Percentiles rank a stretch among this genome's conserved stretches.
phyloP scores from a whole-genome alignment of 495 filamentous ascomycete species.

The Neurospora sublineolata region DNA sequence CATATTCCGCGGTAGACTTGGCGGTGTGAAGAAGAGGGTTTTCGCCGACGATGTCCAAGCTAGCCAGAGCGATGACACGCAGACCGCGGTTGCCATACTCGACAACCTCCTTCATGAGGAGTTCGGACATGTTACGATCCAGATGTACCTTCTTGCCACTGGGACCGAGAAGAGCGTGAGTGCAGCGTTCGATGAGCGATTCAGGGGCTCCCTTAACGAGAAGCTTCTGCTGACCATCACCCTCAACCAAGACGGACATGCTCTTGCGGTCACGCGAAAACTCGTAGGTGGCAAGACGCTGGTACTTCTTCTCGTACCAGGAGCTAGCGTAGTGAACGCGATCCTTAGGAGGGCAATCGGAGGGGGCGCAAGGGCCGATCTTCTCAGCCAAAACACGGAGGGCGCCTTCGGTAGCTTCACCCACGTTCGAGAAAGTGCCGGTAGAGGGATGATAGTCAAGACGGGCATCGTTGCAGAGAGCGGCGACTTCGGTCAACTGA shows the following conservation, averaged over 20 bases:
- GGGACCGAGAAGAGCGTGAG: slow-evolving; percentile 60
- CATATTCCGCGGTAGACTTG: slow-evolving; percentile 72
- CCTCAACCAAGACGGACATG: slow-evolving; percentile 88
- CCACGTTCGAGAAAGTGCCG: slow-evolving; percentile 68
- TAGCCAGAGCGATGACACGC: slow-evolving; percentile 88
- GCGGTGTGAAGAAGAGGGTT: slow-evolving; percentile 62
- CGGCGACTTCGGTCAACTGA: slow-evolving; percentile 77
- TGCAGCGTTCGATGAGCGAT: slow-evolving; percentile 83
- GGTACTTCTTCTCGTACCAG: slow-evolving; percentile 67
- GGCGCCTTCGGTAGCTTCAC: slow-evolving; percentile 93
- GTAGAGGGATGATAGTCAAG: slow-evolving; percentile 71
- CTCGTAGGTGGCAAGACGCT: slow-evolving; percentile 78
- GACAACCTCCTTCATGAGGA: slow-evolving; percentile 66
- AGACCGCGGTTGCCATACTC: slow-evolving; percentile 88
- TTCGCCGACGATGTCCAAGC: slow-evolving; percentile 56
- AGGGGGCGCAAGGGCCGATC: slow-evolving; percentile 52
- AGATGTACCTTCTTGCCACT: slow-evolving; percentile 65
- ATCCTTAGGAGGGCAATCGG: slow-evolving; percentile 33
- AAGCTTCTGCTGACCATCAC: slow-evolving; percentile 57
- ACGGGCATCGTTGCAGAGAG: slow-evolving; percentile 79
- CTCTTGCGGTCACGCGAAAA: slow-evolving; percentile 98
- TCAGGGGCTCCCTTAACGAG: slow-evolving; percentile 97
- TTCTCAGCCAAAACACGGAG: slow-evolving; percentile 88
- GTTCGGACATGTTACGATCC: slow-evolving; percentile 47
- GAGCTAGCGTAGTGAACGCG: slow-evolving; percentile 68